phyloP scores from a whole-genome alignment of 495 filamentous ascomycete genomes.

The Barbatosphaeria neglecta region DNA sequence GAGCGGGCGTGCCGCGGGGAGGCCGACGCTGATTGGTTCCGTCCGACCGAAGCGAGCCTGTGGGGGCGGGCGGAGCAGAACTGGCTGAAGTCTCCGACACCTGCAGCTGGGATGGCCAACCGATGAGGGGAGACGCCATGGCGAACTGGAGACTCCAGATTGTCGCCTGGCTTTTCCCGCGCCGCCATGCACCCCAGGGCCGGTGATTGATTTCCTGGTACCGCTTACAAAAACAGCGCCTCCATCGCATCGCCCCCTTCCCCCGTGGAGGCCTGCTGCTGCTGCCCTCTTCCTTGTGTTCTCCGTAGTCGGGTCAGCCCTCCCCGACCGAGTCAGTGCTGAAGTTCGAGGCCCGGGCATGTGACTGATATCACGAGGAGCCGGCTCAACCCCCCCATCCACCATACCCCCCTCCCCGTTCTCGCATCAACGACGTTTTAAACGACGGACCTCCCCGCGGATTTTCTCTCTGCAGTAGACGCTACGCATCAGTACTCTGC shows the following conservation, averaged over 20 bases:
- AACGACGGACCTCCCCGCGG: background rate
- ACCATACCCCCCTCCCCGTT: background rate
- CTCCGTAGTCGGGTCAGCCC: background rate
- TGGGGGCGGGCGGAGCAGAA: background rate
- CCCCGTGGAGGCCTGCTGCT: background rate
- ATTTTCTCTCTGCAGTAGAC: too few relatives aligned
- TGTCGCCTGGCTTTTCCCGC: background rate
- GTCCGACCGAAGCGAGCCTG: conserved; percentile 10
- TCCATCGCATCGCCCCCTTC: background rate
- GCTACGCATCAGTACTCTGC: too few relatives aligned
- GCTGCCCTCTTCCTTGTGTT: too few relatives aligned
- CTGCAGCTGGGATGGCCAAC: background rate
- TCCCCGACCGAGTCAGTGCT: background rate
- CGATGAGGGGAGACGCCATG: background rate
- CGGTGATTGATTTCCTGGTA: background rate
- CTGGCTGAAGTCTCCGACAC: background rate
- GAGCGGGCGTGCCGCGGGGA: background rate
- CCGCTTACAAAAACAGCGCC: background rate
- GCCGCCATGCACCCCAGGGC: background rate
- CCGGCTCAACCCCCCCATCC: background rate
- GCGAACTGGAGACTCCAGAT: background rate
- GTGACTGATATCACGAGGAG: background rate
- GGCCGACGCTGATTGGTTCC: conserved; percentile 15
- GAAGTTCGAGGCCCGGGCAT: background rate
- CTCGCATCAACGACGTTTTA: too few relatives aligned